Base-by-base conservation (phyloP, 2,329 filamentous ascomycete species). In the Pseudogymnoascus sp. region DNA sequence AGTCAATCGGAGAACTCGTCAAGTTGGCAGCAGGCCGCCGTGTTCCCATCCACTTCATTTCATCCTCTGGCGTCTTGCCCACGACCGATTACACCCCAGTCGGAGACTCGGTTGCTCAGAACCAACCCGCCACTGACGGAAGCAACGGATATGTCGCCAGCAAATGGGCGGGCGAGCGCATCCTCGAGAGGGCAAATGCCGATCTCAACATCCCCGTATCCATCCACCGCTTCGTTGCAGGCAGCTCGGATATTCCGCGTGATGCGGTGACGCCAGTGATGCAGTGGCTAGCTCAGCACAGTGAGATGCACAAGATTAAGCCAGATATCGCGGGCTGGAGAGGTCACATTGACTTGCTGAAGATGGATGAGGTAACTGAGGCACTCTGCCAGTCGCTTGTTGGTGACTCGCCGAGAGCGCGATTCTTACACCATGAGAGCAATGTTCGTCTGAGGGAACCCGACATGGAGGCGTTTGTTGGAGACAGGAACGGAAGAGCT, bases 141-240 rank as follows among this genome's bases (percentile, higher is more conserved):
- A 47, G 64, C 38, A 61, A 73, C 14, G 74, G 74, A 8, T 76
- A 76, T 58, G 62, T 67, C 4, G 67, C 71, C 0, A 63, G 68
- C 1, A 74, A 74, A 59, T 75, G 72, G 73, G 73, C 67, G 0
- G 67, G 66, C 61, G 74, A 77, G 65, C 54, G 60, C 0, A 65
- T 71, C 54, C 67, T 75, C 2, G 71, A 73, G 62, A 63, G 67
- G 1, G 61, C 59, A 39, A 14, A 47, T 6, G 61, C 59, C 14
- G 59, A 60, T 38, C 38, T 58, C 37, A 47, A 43, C 20, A 54
- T 65, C 14, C 63, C 63, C 37, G 58, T 63, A 57, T 61, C 41
- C 30, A 62, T 65, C 33, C 63, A 65, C 41, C 62, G 63, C 12
- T 60, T 60, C 12, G 62, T 65, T 50, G 39, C 62, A 22, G 38